Evolutionary conservation across 306 rosid genomes (phyloP), one percentile per base, ranked within the genome.

Genomic region (Sicyos baderoa): DNA sequence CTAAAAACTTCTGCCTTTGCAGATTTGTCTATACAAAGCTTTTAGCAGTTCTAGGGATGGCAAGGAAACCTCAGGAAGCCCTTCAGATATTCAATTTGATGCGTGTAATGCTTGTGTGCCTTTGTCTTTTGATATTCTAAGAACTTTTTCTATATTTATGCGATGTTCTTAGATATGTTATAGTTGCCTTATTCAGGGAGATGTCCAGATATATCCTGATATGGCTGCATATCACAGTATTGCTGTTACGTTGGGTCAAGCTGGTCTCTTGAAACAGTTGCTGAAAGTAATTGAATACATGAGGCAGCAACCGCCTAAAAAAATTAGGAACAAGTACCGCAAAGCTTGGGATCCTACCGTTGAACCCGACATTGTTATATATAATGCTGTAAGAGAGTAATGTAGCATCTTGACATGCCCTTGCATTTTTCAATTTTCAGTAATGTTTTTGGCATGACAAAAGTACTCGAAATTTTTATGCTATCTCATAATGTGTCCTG

Each of bases 1-100:
- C 7, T 1, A 18, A 54, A 58, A 57, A 45, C 50, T 74, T 55
- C 42, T 74, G 42, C 75, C 68, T 53, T 73, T 83, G 82, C 81
- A 92, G 98, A 89, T 92, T 84, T 83, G 96, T 92, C 50, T 87
- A 89, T 76, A 92, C 98, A 3, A 89, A 92, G 71, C 91, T 92
- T 70, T 85, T 89, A 77, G 82, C 96, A 12, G 82, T 89, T 83
- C 98, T 92, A 50, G 98, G 96, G 75, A 89, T 79, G 84, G 84
- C 95, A 14, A 82, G 85, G 79, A 89, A 85, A 74, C 91, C 96
- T 7, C 76, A 79, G 78, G 96, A 87, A 82, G 96, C 96, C 73
- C 91, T 92, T 78, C 79, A 75, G 51, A 76, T 84, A 81, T 92
- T 89, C 78, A 82, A 89, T 57, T 52, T 68, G 76, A 89, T 89